Evolutionary conservation across 148 eudicot genomes (phyloP).

Genomic region (Drosera capensis): DNA sequence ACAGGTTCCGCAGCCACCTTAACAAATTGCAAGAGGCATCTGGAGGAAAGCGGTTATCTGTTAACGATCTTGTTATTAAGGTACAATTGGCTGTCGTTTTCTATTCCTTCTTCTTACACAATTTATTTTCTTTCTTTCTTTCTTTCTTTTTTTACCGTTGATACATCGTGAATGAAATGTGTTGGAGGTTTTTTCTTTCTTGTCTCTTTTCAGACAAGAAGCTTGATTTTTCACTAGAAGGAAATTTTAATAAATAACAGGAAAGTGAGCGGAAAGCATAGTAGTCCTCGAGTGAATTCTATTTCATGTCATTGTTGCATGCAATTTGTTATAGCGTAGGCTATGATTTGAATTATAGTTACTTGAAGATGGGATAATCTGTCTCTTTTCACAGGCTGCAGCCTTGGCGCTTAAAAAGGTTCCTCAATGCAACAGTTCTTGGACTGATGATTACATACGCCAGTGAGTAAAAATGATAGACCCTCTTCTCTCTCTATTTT

Average conservation of each 20-base stretch:
- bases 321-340: background rate
- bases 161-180: too few species aligned
- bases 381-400: conserved; percentile 53
- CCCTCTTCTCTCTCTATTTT: background rate
- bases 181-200: too few species aligned
- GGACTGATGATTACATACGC: conserved; percentile 85
- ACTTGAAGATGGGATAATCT: background rate
- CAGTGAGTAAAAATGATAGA: conserved; percentile 38
- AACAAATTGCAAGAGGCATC: conserved; percentile 85
- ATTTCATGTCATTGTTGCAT: too few species aligned
- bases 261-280: too few species aligned
- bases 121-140: too few species aligned
- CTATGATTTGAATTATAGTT: background rate
- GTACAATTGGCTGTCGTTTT: too few species aligned
- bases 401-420: conserved; percentile 94
- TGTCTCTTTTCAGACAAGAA: too few species aligned
- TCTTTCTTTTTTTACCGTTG: too few species aligned
- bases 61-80: conserved; percentile 96
- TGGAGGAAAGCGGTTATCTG: conserved; percentile 82
- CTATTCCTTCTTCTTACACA: too few species aligned
- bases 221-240: background rate
- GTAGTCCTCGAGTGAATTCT: too few species aligned
- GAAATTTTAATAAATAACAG: background rate
- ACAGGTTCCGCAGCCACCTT: conserved; percentile 66
- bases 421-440: conserved; percentile 91